Evolutionary conservation across 345 rosid species (phyloP), one percentile per base, ranked within the genome.

Genomic region (Salix exigua): DNA sequence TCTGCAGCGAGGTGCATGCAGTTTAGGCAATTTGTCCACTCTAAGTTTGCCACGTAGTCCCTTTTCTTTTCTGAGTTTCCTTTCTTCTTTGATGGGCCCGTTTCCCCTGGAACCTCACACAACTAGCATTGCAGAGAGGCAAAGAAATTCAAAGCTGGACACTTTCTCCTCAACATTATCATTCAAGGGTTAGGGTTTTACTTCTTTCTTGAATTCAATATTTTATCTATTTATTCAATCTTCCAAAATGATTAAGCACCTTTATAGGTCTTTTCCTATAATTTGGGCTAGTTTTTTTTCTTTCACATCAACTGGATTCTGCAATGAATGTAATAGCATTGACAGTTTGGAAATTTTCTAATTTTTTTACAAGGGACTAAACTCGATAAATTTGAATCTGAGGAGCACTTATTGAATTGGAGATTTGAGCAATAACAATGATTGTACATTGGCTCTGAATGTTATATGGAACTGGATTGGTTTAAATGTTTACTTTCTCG

Each of bases 401-500:
- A 68, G 28, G 65, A 62, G 48, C 72, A 67, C 23, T 61, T 14
- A 5, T 58, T 48, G 58, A 63, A 55, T 66, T 50, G 68, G 64
- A 40, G 75, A 68, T 76, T 44, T 21, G 74, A 42, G 62, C 25
- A 50, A 37, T 23, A 11, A 75, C 55, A 35, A 53, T 55, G 28
- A 61, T 50, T 33, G 37, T 3, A 26, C 19, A 6, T 51, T 48
- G 63, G 63, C 28, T 58, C 11, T n/a, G 28, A 10, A 23, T n/a
- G 26, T n/a, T n/a, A 58, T 21, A 21, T 53, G 23, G 37, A 8
- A 53, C 21, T 7, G 7, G 60, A 9, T 6, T 21, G 25, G 11
- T 73, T 68, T 78, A 30, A 38, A 33, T 73, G 69, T 26, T 33
- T 16, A 64, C 48, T 18, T 55, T 75, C 46, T 26, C 40, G 35